phyloP scores from a whole-genome alignment of 2,329 filamentous ascomycete genomes.

The Talaromyces albobiverticillius region DNA sequence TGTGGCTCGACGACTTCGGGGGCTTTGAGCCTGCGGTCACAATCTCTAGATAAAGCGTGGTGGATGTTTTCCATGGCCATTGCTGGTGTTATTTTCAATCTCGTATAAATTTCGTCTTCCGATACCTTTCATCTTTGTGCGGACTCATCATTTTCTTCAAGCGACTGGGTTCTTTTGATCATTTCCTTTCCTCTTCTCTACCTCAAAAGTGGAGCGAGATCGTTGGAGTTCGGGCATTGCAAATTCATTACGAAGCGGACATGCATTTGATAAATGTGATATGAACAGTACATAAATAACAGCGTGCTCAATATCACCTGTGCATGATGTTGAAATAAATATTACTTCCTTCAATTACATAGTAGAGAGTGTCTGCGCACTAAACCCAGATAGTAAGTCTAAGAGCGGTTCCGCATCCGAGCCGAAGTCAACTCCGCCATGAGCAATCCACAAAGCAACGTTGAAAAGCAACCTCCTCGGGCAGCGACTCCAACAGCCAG shows the following conservation, averaged over 20 bases:
- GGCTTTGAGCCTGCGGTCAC: background rate
- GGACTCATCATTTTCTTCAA: too few species aligned
- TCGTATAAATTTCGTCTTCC: background rate
- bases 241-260: background rate
- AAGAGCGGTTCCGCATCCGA: background rate
- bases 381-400: background rate
- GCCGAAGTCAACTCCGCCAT: background rate
- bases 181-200: background rate
- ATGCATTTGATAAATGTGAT: background rate
- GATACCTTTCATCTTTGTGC: background rate
- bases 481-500: background rate
- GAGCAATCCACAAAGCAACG: background rate
- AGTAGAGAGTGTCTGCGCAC: too few species aligned
- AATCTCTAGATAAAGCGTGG: background rate
- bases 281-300: background rate
- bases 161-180: background rate
- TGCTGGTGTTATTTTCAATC: background rate
- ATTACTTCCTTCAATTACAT: too few species aligned
- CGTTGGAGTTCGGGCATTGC: background rate
- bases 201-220: background rate
- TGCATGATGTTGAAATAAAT: background rate
- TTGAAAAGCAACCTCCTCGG: background rate
- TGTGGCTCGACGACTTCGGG: constrained; percentile 35
- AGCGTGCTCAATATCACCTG: background rate
- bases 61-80: background rate